Percentiles rank a stretch among this genome's conserved stretches.
phyloP scores from a whole-genome alignment of 148 eudicot genomes.

The Diospyros kaki region DNA sequence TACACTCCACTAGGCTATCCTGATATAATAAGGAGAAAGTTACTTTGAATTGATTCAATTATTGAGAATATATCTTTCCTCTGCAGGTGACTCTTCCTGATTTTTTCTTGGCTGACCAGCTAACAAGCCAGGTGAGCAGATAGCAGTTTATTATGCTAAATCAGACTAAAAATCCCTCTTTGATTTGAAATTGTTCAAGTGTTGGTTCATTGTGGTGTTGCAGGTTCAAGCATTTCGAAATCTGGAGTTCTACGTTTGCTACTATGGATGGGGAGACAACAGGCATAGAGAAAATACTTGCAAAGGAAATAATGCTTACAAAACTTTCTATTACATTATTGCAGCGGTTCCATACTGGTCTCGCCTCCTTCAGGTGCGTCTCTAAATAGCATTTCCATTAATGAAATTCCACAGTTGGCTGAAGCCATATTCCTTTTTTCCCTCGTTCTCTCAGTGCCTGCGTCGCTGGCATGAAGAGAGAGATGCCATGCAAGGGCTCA shows the following conservation, averaged over 20 bases:
- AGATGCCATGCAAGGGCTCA: conserved; percentile 41
- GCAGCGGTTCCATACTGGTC: conserved; percentile 79
- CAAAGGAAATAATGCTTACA: conserved; percentile 35
- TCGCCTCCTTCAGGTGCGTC: conserved; percentile 71
- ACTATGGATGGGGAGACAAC: conserved; percentile 22
- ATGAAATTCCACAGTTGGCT: too few relatives aligned
- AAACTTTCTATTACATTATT: conserved; percentile 58
- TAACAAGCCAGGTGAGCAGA: conserved; percentile 38
- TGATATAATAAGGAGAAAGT: too few relatives aligned
- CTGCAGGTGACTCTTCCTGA: conserved; percentile 46
- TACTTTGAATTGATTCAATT: not conserved
- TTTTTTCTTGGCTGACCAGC: conserved; percentile 50
- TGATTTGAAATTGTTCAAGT: not conserved
- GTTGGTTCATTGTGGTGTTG: not conserved
- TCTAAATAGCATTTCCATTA: too few relatives aligned
- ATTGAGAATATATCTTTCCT: not conserved
- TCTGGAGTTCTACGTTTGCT: conserved; percentile 45
- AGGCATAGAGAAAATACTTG: conserved; percentile 18
- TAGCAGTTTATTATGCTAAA: too few relatives aligned
- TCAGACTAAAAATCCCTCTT: too few relatives aligned
- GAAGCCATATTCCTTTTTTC: too few relatives aligned
- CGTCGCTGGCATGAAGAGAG: conserved; percentile 64
- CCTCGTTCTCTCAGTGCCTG: conserved; percentile 46
- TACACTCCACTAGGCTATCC: too few relatives aligned
- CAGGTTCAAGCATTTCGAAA: conserved; percentile 49